A percentile compares a stretch with the other conserved stretches of the same genome.
phyloP scores from a whole-genome alignment of 768 basidiomycete genomes.

The Panaeolus papilionaceus region DNA sequence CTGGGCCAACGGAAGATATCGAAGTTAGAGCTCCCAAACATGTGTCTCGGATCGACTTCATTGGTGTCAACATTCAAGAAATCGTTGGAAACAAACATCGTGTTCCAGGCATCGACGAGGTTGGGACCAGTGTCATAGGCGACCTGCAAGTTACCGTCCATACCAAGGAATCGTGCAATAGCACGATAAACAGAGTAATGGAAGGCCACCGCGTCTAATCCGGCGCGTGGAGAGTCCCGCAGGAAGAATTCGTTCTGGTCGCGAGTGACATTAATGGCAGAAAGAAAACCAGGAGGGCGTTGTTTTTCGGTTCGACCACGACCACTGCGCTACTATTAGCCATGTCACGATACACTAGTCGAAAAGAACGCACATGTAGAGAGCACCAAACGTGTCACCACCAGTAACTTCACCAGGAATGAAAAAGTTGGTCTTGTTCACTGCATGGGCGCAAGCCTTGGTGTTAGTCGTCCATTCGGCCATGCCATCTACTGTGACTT shows the following conservation, averaged over 20 bases:
- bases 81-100: conserved; percentile 90
- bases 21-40: conserved; percentile 94
- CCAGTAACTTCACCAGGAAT: conserved; percentile 95
- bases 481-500: conserved; percentile 85
- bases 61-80: conserved; percentile 77
- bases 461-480: conserved; percentile 78
- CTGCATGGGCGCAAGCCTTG: conserved; percentile 69
- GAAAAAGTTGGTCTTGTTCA: conserved; percentile 88
- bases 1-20: conserved; percentile 96
- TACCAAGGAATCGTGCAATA: conserved; percentile 86
- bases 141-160: conserved; percentile 94
- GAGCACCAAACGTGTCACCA: conserved; percentile 86
- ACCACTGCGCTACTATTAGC: conserved; percentile 53
- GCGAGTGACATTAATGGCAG: conserved; percentile 71
- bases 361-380: conserved; percentile 71
- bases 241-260: conserved; percentile 78
- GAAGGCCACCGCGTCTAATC: conserved; percentile 84
- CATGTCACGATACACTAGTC: conserved; percentile 2
- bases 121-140: conserved; percentile 86
- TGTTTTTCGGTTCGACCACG: conserved; percentile 86
- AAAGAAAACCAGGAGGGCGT: conserved; percentile 68
- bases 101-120: conserved; percentile 90
- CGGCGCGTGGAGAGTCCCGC: conserved; percentile 64
- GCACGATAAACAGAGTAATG: conserved; percentile 95
- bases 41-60: conserved; percentile 79